Conservation (phyloP, 148 eudicot species). For the Rhododendron ovatum region DNA sequence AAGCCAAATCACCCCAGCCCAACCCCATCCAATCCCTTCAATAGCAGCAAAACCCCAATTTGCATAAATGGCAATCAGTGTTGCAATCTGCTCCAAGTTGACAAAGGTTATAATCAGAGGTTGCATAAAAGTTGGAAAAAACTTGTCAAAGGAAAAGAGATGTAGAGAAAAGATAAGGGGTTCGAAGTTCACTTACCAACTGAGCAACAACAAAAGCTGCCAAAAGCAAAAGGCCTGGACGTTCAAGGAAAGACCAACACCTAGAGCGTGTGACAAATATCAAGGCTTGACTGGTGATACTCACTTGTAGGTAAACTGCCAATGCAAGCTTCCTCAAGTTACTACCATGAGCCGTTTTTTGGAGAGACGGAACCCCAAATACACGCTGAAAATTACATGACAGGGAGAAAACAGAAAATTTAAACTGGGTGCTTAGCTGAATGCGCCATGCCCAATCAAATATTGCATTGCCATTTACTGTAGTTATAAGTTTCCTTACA, state of each 20-base stretch:
- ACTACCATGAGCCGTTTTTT: slow-evolving; percentile 6
- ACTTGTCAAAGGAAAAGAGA: not conserved
- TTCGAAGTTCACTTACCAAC: slow-evolving; percentile 26
- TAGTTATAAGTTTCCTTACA: slow-evolving; percentile 13
- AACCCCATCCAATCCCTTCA: slow-evolving; percentile 42
- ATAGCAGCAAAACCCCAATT: slow-evolving; percentile 44
- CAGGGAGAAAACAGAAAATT: not conserved
- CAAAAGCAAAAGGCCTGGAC: slow-evolving; percentile 36
- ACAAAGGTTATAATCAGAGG: not conserved
- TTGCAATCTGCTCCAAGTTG: slow-evolving; percentile 26
- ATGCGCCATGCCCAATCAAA: not conserved
- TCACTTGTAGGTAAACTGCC: slow-evolving; percentile 45
- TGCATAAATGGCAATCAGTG: slow-evolving; percentile 43
- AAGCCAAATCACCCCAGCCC: slow-evolving; percentile 51
- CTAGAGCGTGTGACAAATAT: slow-evolving; percentile 46
- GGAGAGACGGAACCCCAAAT: slow-evolving; percentile 15
- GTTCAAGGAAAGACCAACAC: slow-evolving; percentile 42
- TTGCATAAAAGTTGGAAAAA: not conserved
- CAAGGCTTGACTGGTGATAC: slow-evolving; percentile 42
- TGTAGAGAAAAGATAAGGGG: not conserved
- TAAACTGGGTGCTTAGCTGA: not conserved
- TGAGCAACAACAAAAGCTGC: slow-evolving; percentile 45
- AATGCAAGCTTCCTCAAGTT: slow-evolving; percentile 29
- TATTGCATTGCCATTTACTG: not conserved
- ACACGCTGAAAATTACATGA: slow-evolving; percentile 9